Base-by-base conservation (phyloP, 2,329 filamentous ascomycete genomes). In the Cryoendolithus antarcticus region DNA sequence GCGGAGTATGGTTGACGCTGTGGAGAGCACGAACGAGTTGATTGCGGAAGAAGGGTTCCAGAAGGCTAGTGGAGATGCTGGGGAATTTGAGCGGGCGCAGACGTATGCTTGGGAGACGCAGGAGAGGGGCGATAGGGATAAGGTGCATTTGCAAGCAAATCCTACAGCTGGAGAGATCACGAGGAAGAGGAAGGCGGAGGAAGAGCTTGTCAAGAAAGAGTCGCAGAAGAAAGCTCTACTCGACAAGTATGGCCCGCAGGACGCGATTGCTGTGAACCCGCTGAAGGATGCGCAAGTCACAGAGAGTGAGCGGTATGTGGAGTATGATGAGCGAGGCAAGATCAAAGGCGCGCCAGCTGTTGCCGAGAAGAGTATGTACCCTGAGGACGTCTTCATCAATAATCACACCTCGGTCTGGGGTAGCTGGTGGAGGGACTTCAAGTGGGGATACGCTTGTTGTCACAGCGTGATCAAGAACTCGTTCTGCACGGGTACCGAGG, bases 381-480 rank as follows among this genome's bases (percentile, higher is more conserved):
- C 79, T 4, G 91, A 98, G 56, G 86, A 98, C 53, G 71, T 95
- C 1, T 66, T 82, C 39, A 74, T 82, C 58, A 89, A 93, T 66
- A 98, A 98, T 55, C 91, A 98, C 63, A 86, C 77, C 3, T 80
- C 82, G 0, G 80, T 94, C 3, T 98, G 86, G 84, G 91, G 91
- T 35, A 94, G 86, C 54, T 98, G 91, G 91, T 98, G 91, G 91
- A 75, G 78, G 38, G 79, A 85, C 55, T 96, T 95, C 64, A 75
- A 81, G 61, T 98, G 91, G 91, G 91, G 91, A 1, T 98, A 94
- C 61, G 75, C 83, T 12, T 98, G 91, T 61, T 98, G 91, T 66
- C 86, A 93, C 59, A 94, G 86, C 0, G 80, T 78, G 13, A 75
- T 93, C 46, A 95, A 93, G 64, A 96, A 98, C 62, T 94, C 86